Conservation (phyloP, 768 basidiomycete genomes). For the Leucosporidium yakuticum region DNA sequence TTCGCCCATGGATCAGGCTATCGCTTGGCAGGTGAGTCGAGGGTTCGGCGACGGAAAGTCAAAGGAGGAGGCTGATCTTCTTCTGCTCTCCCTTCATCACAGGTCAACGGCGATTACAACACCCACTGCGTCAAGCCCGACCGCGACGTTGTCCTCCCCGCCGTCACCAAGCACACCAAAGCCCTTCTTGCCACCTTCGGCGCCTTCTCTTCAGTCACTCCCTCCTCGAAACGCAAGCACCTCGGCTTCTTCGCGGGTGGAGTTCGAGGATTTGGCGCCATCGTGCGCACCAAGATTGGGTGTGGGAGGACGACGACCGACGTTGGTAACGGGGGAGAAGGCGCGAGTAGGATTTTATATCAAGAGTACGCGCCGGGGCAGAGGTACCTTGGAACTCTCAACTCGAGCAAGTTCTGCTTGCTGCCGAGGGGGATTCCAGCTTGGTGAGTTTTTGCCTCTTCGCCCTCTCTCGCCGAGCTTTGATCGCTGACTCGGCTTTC, state of each 20-base stretch:
- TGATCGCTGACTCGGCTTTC: background rate
- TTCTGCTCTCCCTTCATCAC: background rate
- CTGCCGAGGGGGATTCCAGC: conserved; percentile 36
- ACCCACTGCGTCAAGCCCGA: conserved; percentile 39
- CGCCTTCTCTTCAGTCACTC: conserved; percentile 16
- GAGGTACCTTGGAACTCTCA: conserved; percentile 35
- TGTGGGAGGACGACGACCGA: conserved; percentile 20
- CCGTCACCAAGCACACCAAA: conserved; percentile 34
- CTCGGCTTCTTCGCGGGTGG: conserved; percentile 38
- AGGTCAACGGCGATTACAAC: conserved; percentile 38
- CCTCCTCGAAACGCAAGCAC: conserved; percentile 23
- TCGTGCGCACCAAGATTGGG: conserved; percentile 33
- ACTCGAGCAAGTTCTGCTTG: conserved; percentile 37
- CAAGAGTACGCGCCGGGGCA: conserved; percentile 30
- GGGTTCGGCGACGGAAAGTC: background rate
- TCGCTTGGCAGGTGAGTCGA: conserved; percentile 33
- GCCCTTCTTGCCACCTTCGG: conserved; percentile 29
- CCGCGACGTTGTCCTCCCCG: conserved; percentile 37
- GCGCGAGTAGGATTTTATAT: conserved; percentile 25
- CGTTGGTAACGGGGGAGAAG: background rate
- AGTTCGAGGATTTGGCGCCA: conserved; percentile 34
- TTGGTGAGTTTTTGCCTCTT: conserved; percentile 22
- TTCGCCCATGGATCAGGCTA: conserved; percentile 37
- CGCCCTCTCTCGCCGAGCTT: background rate
- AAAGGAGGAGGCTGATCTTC: background rate